These are phyloP conservation scores for Dalechampia spathulata DNA, from an alignment of 441 rosid genomes.

Conservation along the genomic window DNA sequence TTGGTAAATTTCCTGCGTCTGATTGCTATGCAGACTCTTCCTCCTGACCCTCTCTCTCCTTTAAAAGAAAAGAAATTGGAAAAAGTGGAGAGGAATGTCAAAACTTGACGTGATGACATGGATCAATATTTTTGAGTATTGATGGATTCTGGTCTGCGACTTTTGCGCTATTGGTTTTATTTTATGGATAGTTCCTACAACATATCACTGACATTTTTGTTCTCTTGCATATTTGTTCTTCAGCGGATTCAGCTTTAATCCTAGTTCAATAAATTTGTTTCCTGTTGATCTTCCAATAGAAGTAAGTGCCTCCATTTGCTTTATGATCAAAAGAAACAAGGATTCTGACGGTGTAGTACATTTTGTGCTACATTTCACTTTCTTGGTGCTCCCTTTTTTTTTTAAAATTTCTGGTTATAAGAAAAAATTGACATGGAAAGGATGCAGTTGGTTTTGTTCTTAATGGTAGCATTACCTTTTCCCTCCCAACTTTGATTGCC, in stretches of 20 bases:
- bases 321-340: background rate
- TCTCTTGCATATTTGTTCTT: slow-evolving; percentile 4
- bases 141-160: background rate
- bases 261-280: slow-evolving; percentile 56
- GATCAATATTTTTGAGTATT: background rate
- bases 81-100: too few relatives aligned
- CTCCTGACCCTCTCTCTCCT: background rate
- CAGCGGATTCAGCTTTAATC: slow-evolving; percentile 62
- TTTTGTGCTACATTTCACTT: background rate
- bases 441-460: too few relatives aligned
- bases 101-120: background rate
- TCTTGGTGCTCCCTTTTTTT: too few relatives aligned
- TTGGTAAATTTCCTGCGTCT: slow-evolving; percentile 35
- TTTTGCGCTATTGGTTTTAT: too few relatives aligned
- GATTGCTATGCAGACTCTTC: too few relatives aligned
- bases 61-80: background rate
- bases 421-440: too few relatives aligned
- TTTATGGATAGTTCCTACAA: too few relatives aligned
- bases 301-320: slow-evolving; percentile 39
- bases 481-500: too few relatives aligned
- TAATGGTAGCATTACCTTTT: too few relatives aligned
- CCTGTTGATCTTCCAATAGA: slow-evolving; percentile 42
- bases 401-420: too few relatives aligned
- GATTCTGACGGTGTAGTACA: background rate
- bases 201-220: slow-evolving; percentile 11